Conservation (phyloP, 164 flowering plant species). For the Chimonanthus salicifolius region DNA sequence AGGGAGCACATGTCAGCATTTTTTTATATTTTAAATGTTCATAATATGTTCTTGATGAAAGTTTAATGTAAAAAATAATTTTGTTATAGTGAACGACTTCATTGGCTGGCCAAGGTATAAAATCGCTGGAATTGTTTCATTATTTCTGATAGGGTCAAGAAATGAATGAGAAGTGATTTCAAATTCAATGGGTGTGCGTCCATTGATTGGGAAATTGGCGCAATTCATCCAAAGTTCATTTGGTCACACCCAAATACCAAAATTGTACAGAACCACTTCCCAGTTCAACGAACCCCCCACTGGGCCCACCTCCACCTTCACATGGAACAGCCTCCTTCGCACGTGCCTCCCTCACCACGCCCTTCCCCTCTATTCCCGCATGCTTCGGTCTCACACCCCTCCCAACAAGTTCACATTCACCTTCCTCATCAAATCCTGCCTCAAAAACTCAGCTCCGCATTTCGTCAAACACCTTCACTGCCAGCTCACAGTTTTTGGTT, state of each 20-base stretch:
- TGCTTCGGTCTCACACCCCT: slow-evolving; percentile 4
- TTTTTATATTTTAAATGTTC: too few species aligned
- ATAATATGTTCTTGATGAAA: too few species aligned
- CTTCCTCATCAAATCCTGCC: slow-evolving; percentile 12
- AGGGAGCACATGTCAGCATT: too few species aligned
- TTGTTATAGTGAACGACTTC: too few species aligned
- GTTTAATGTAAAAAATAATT: too few species aligned
- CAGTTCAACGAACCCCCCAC: not conserved
- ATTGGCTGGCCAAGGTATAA: too few species aligned
- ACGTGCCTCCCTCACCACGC: slow-evolving; percentile 8
- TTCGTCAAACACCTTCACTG: slow-evolving; percentile 6
- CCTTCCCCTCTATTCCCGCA: slow-evolving; percentile 7
- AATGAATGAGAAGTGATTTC: too few species aligned
- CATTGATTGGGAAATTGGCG: not conserved
- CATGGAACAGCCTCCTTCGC: slow-evolving; percentile 8
- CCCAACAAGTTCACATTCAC: slow-evolving; percentile 17
- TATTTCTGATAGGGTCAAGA: too few species aligned
- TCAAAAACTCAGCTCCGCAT: slow-evolving; percentile 5
- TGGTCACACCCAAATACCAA: not conserved
- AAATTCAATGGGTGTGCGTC: too few species aligned
- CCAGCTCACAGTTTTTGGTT: slow-evolving; percentile 8
- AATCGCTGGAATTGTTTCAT: too few species aligned
- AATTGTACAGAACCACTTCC: not conserved
- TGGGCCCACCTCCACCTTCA: slow-evolving; percentile 1
- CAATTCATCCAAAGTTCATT: not conserved